phyloP scores from a whole-genome alignment of 306 rosid genomes.

The Acacia melanoxylon region DNA sequence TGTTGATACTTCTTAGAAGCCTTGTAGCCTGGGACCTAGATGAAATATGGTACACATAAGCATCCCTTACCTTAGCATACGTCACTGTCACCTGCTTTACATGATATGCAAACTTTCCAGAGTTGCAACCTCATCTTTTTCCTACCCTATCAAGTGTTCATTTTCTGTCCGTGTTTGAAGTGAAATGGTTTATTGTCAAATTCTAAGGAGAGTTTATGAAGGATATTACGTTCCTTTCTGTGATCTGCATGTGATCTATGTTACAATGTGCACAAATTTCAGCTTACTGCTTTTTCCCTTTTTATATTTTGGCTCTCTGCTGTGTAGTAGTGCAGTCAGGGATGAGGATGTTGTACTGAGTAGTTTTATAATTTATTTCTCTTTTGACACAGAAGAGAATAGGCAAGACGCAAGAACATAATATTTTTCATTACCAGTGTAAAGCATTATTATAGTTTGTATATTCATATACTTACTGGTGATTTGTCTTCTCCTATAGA shows the following conservation, averaged over 20 bases:
- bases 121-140: neutral
- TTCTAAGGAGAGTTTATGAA: neutral
- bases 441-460: neutral
- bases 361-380: neutral
- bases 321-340: neutral
- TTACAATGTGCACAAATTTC: neutral
- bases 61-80: neutral
- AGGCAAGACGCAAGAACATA: neutral
- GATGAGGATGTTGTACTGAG: neutral
- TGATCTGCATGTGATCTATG: neutral
- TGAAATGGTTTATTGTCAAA: neutral
- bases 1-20: neutral
- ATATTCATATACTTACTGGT: neutral
- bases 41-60: slow-evolving; percentile 9
- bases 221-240: neutral
- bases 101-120: neutral
- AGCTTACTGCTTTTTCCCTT: neutral
- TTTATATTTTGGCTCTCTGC: neutral
- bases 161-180: neutral
- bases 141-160: neutral
- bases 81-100: neutral
- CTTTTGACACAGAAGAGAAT: neutral
- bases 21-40: neutral
- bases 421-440: neutral
- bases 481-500: slow-evolving; percentile 42